Conservation (phyloP, 345 rosid species). For the Sisymbrium altissimum region DNA sequence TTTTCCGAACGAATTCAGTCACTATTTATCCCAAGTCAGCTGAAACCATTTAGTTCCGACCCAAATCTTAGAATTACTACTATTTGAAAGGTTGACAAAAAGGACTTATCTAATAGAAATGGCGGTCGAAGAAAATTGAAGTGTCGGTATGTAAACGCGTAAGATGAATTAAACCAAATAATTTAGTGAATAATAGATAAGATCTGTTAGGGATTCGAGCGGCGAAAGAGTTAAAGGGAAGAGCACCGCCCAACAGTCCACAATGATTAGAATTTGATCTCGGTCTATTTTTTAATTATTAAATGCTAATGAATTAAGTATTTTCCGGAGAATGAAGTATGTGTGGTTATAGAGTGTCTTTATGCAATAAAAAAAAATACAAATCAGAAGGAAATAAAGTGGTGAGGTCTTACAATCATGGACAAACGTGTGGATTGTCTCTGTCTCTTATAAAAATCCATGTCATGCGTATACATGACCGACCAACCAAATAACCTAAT, state of each 20-base stretch:
- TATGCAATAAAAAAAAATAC: too few species aligned
- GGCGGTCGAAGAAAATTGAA: background rate
- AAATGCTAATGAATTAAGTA: background rate
- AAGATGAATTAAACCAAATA: background rate
- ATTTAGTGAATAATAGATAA: background rate
- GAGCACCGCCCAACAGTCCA: slow-evolving; percentile 15
- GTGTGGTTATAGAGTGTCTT: background rate
- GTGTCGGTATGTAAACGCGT: slow-evolving; percentile 6
- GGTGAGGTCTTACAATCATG: slow-evolving; percentile 11
- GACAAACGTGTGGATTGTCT: slow-evolving; percentile 31
- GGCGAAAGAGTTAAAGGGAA: slow-evolving; percentile 12
- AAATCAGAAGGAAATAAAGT: too few species aligned
- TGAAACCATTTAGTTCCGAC: background rate
- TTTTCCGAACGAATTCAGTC: background rate
- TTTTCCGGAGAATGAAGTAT: background rate
- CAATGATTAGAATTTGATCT: background rate
- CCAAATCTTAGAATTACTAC: background rate
- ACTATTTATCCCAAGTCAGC: background rate
- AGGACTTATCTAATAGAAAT: background rate
- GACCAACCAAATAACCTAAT: slow-evolving; percentile 14
- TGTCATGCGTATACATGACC: slow-evolving; percentile 8
- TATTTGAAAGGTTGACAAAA: background rate
- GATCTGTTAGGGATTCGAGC: slow-evolving; percentile 11
- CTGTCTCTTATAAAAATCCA: slow-evolving; percentile 14
- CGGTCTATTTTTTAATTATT: background rate